Evolutionary conservation across 169 alveolate genomes (phyloP).

Genomic region (Cryptosporidium baileyi): DNA sequence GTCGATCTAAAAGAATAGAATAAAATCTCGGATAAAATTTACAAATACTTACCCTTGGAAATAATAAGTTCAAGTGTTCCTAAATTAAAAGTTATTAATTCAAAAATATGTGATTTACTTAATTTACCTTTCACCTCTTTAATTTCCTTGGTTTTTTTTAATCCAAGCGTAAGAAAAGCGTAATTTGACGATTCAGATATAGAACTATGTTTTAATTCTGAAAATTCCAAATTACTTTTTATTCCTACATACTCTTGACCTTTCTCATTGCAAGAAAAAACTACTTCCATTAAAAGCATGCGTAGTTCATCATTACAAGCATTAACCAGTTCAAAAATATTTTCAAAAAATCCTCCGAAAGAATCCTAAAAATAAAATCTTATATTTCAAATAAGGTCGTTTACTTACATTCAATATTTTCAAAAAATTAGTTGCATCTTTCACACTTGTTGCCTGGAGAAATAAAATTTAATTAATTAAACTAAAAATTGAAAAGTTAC

Average conservation of each 20-base stretch:
- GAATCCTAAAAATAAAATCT: slow-evolving; percentile 7
- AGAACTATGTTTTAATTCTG: background rate
- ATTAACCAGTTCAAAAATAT: slow-evolving; percentile 40
- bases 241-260: slow-evolving; percentile 16
- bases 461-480: background rate
- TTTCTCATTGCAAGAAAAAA: background rate
- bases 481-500: background rate
- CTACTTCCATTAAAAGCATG: slow-evolving; percentile 21
- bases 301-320: slow-evolving; percentile 60
- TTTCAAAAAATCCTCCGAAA: background rate
- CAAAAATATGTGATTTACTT: background rate
- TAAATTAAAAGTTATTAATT: background rate
- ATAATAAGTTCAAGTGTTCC: background rate
- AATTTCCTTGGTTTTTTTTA: slow-evolving; percentile 10
- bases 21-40: background rate
- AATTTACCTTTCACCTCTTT: slow-evolving; percentile 16
- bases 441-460: slow-evolving; percentile 54
- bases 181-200: background rate
- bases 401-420: slow-evolving; percentile 32
- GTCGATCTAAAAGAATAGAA: background rate
- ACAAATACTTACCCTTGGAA: slow-evolving; percentile 9
- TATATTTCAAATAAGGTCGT: background rate
- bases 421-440: slow-evolving; percentile 47
- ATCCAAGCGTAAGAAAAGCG: slow-evolving; percentile 33
- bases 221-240: background rate